phyloP scores from a whole-genome alignment of 2,329 filamentous ascomycete genomes.

The Hypoxylon sp. region DNA sequence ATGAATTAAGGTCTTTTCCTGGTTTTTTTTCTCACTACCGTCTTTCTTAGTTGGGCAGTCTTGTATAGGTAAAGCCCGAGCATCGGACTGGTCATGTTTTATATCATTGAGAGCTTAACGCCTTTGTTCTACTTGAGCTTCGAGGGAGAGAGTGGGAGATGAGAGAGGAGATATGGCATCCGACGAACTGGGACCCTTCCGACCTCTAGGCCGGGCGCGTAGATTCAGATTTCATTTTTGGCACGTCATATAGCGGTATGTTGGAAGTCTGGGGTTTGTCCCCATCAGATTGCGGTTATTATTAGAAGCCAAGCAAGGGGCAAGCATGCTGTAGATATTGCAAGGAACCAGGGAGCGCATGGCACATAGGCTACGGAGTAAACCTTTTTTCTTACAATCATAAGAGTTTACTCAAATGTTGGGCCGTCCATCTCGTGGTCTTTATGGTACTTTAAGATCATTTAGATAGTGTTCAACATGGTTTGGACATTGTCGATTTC shows the following conservation, averaged over 20 bases:
- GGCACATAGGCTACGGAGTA: slow-evolving; percentile 26
- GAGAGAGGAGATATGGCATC: background rate
- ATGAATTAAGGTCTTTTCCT: slow-evolving; percentile 17
- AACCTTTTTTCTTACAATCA: background rate
- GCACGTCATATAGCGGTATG: slow-evolving; percentile 5
- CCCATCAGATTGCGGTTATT: slow-evolving; percentile 18
- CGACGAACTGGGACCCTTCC: background rate
- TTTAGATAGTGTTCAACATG: background rate
- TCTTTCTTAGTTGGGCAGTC: slow-evolving; percentile 22
- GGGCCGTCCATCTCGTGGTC: background rate
- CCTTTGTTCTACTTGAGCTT: background rate
- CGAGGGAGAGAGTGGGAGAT: background rate
- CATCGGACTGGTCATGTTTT: slow-evolving; percentile 11
- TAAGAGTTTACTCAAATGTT: background rate
- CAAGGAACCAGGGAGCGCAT: slow-evolving; percentile 10
- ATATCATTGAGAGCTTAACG: background rate
- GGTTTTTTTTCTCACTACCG: slow-evolving; percentile 9
- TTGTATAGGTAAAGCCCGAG: slow-evolving; percentile 14
- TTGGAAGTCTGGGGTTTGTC: slow-evolving; percentile 14
- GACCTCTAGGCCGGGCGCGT: background rate
- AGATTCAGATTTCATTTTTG: slow-evolving; percentile 16
- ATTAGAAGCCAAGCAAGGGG: slow-evolving; percentile 13
- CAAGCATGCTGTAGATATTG: slow-evolving; percentile 25
- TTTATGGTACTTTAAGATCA: no score
- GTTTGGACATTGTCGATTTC: background rate